Evolutionary conservation across 805 yeast species (phyloP), one percentile per base, ranked within the genome.

Genomic region (Wickerhamiella nectarea): DNA sequence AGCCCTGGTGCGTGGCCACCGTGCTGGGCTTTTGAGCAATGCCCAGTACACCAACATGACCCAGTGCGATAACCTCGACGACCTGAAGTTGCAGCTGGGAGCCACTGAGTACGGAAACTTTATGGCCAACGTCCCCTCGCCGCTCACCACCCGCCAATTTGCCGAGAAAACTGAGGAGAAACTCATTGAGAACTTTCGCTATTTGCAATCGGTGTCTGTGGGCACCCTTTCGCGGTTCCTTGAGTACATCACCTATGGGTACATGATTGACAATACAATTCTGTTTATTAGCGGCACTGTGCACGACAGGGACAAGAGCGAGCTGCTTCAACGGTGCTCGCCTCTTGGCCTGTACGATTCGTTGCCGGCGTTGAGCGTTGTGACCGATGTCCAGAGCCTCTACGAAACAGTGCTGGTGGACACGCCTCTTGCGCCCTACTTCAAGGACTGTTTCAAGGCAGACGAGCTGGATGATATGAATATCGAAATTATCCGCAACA

Each of bases 281-380:
- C 70, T 91, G 57, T 81, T 91, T 80, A 89, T 91, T 57, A 87
- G 96, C 1, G 99, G 99, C 18, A 86, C 98, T 0, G 74, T 91
- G 48, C 98, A 91, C 60, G 94, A 87, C 57, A 74, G 97, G 56
- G 95, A 93, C 63, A 77, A 83, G 57, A 65, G 76, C 34, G 98
- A 91, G 57, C 80, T 93, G 42, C 71, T 91, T 56, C 76, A 77
- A 47, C 78, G 95, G 59, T 86, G 95, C 61, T 94, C 91, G 60
- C 98, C 98, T 0, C 70, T 91, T 54, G 99, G 99, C 36, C 87
- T 96, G 95, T 91, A 91, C 57, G 98, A 91, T 54, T 89, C 97
- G 6, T 74, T 91, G 53, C 98, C 98, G 28, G 89, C 97, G 0
- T 70, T 91, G 46, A 75, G 91, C 12, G 91, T 89, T 40, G 96